Evolutionary conservation across 1,284 basidiomycete genomes (phyloP).

Genomic region (Sanghuangporus baumii): DNA sequence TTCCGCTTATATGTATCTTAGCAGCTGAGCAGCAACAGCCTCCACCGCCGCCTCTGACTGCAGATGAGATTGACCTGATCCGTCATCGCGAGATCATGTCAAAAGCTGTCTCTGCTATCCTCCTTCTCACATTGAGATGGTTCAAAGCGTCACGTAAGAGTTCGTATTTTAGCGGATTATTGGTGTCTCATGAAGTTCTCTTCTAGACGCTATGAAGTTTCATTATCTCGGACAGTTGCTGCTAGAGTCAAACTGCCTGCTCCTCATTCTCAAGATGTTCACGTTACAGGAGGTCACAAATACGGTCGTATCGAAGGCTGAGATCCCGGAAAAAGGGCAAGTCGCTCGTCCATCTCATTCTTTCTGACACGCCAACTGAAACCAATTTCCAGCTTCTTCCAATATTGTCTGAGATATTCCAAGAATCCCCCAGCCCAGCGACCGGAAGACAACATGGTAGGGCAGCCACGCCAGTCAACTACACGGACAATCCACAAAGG

Average conservation of each 20-base stretch:
- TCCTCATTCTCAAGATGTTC: constrained; percentile 97
- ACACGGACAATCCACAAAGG: constrained; percentile 55
- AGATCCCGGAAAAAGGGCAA: constrained; percentile 83
- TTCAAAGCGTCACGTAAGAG: constrained; percentile 93
- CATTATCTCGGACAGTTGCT: constrained; percentile 94
- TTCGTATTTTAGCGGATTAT: background rate
- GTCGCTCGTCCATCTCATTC: constrained; percentile 22
- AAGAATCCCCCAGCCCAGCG: constrained; percentile 42
- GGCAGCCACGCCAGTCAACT: constrained; percentile 50
- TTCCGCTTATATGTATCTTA: constrained; percentile 4
- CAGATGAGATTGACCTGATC: constrained; percentile 94
- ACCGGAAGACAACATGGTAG: constrained; percentile 55
- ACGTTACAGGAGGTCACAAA: constrained; percentile 88
- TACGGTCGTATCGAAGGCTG: constrained; percentile 83
- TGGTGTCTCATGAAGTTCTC: constrained; percentile 1
- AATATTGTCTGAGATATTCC: constrained; percentile 64
- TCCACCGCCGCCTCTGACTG: constrained; percentile 65
- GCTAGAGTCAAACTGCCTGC: constrained; percentile 91
- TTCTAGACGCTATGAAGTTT: constrained; percentile 92
- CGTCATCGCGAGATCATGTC: constrained; percentile 97
- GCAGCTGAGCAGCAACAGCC: constrained; percentile 47
- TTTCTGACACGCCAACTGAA: background rate
- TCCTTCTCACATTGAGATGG: constrained; percentile 92
- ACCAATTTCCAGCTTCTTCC: constrained; percentile 74
- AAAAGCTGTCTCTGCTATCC: constrained; percentile 93